A percentile compares a stretch with the other conserved stretches of the same genome.
Conservation (phyloP, 1,284 basidiomycete genomes). For the Austroboletus niveus region DNA sequence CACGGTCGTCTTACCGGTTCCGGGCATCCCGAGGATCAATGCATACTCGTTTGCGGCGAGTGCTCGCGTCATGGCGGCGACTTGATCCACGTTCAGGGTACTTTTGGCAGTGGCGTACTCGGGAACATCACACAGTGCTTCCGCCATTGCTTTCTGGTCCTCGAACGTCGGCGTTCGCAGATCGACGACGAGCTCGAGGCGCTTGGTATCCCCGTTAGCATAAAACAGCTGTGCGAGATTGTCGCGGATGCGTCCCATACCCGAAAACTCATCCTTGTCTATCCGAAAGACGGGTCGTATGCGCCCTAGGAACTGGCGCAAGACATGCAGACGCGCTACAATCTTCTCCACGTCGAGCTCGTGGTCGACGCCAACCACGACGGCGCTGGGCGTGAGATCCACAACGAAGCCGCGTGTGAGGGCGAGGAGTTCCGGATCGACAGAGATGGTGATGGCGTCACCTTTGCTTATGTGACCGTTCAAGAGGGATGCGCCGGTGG, state of each 20-base stretch:
- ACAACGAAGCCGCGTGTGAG: conserved; percentile 84
- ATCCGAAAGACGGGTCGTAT: conserved; percentile 67
- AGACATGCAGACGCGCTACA: conserved; percentile 19
- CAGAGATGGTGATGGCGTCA: conserved; percentile 83
- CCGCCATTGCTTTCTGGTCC: conserved; percentile 30
- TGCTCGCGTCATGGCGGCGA: conserved; percentile 70
- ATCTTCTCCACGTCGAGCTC: conserved; percentile 60
- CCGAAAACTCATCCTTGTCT: conserved; percentile 90
- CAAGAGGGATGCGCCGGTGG: conserved; percentile 45
- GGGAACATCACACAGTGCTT: conserved; percentile 16
- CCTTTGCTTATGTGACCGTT: conserved; percentile 77
- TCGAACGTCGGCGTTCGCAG: conserved; percentile 68
- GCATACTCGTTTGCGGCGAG: conserved; percentile 87
- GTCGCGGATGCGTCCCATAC: conserved; percentile 85
- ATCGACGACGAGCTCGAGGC: conserved; percentile 80
- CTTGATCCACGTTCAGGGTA: conserved; percentile 76
- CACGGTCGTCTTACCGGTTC: conserved; percentile 97
- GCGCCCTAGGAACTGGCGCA: conserved; percentile 12
- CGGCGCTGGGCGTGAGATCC: conserved; percentile 59
- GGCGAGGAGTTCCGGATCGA: conserved; percentile 82
- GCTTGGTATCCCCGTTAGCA: conserved; percentile 62
- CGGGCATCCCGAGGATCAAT: conserved; percentile 94
- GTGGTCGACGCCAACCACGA: conserved; percentile 83
- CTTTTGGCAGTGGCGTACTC: conserved; percentile 25
- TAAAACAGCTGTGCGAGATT: conserved; percentile 92